Evolutionary conservation across 768 basidiomycete genomes (phyloP).

Genomic region (Pulveroboletus frians): DNA sequence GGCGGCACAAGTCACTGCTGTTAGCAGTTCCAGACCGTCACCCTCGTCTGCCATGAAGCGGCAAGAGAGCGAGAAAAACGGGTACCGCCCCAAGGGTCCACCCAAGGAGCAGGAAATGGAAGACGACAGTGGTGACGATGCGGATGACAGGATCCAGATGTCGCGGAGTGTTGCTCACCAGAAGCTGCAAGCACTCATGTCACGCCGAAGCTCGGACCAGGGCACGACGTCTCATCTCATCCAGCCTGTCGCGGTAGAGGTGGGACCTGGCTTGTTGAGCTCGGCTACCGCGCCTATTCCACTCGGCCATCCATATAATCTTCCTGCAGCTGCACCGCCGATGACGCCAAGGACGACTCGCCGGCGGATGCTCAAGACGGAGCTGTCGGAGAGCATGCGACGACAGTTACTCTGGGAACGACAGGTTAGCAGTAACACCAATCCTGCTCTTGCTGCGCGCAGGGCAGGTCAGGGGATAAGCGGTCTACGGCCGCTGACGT

Average conservation of each 20-base stretch:
- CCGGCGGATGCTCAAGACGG: conserved; percentile 75
- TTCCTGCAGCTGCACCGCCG: conserved; percentile 59
- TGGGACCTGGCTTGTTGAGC: conserved; percentile 20
- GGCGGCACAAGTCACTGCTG: conserved; percentile 43
- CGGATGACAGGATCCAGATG: conserved; percentile 48
- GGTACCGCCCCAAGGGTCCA: conserved; percentile 60
- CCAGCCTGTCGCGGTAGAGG: conserved; percentile 14
- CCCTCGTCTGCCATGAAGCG: conserved; percentile 20
- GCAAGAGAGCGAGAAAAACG: conserved; percentile 30
- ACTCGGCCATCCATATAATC: conserved; percentile 63
- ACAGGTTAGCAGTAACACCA: conserved; percentile 52
- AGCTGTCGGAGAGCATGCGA: conserved; percentile 80
- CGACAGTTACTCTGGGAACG: conserved; percentile 79
- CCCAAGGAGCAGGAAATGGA: conserved; percentile 66
- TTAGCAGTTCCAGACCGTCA: conserved; percentile 26
- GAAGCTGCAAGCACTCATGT: conserved; percentile 53
- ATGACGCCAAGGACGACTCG: conserved; percentile 85
- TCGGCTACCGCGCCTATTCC: conserved; percentile 50
- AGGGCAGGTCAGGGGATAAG: conserved; percentile 26
- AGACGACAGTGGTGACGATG: conserved; percentile 51
- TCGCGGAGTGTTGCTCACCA: conserved; percentile 68
- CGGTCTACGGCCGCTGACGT: conserved; percentile 33
- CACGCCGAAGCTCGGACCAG: conserved; percentile 37
- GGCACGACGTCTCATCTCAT: conserved; percentile 17
- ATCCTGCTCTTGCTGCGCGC: conserved; percentile 36